Evolutionary conservation across 1,284 basidiomycete species (phyloP).

Genomic region (Pyrrhoderma lamaoense): DNA sequence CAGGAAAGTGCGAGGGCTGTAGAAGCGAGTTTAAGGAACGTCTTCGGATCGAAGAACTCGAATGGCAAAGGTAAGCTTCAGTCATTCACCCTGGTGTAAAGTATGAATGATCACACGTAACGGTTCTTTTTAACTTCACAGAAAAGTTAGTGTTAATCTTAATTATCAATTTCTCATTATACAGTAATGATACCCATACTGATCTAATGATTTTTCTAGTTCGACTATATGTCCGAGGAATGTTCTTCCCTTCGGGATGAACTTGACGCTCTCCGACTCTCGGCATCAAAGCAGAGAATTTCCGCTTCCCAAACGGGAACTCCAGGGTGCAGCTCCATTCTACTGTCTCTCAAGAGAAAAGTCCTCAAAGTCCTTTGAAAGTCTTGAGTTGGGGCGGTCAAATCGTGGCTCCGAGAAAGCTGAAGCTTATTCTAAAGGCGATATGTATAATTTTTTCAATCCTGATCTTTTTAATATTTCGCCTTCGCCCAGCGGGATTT

Average conservation of each 20-base stretch:
- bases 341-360: conserved; percentile 1
- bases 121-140: not conserved
- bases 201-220: too few relatives aligned
- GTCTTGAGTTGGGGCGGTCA: not conserved
- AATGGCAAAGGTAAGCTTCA: conserved; percentile 15
- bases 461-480: conserved; percentile 11
- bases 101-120: not conserved
- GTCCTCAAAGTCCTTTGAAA: not conserved
- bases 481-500: not conserved
- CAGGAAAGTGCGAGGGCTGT: conserved; percentile 8
- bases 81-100: not conserved
- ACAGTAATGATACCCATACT: too few relatives aligned
- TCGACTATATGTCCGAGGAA: conserved; percentile 13
- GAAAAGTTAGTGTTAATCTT: conserved; percentile 16
- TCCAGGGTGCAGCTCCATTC: conserved; percentile 1
- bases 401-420: not conserved
- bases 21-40: conserved; percentile 14
- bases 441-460: conserved; percentile 7
- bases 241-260: conserved; percentile 12
- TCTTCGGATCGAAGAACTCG: conserved; percentile 11
- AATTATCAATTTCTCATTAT: too few relatives aligned
- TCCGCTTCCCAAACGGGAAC: not conserved
- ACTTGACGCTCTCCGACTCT: conserved; percentile 8
- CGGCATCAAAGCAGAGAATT: not conserved
- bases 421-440: not conserved